Evolutionary conservation across 2,329 filamentous ascomycete genomes (phyloP).

Genomic region (Exophiala lecanii-corni): DNA sequence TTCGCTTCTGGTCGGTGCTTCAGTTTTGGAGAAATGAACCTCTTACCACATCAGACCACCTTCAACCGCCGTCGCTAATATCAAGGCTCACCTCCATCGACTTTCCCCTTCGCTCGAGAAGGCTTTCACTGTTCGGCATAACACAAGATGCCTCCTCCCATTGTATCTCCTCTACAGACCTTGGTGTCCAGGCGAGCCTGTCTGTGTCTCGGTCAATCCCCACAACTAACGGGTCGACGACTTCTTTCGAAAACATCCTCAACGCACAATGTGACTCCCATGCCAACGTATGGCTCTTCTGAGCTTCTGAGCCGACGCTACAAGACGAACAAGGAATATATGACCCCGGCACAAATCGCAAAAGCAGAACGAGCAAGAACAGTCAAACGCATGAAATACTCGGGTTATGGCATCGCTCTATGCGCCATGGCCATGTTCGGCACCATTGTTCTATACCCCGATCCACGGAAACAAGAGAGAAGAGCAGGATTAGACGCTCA

Average conservation of each 20-base stretch:
- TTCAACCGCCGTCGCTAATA: too few relatives aligned
- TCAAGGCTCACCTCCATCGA: too few relatives aligned
- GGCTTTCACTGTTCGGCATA: too few relatives aligned
- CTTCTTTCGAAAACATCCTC: background rate
- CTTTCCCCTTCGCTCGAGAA: too few relatives aligned
- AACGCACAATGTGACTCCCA: constrained; percentile 4
- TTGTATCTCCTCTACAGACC: background rate
- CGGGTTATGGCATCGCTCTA: constrained; percentile 33
- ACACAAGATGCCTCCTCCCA: background rate
- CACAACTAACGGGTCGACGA: background rate
- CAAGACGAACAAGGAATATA: constrained; percentile 4
- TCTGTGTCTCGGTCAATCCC: background rate
- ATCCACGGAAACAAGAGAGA: constrained; percentile 13
- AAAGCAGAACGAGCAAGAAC: constrained; percentile 20
- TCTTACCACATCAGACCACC: too few relatives aligned
- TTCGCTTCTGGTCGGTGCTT: too few relatives aligned
- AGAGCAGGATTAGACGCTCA: constrained; percentile 4
- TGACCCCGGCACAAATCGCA: constrained; percentile 2
- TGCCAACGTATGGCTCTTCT: constrained; percentile 16
- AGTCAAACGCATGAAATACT: constrained; percentile 20
- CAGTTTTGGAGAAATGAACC: too few relatives aligned
- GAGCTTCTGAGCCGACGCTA: constrained; percentile 24
- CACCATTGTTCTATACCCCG: constrained; percentile 29
- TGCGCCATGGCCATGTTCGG: constrained; percentile 40
- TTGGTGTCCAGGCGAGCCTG: background rate